Base-by-base conservation (phyloP, 2,329 filamentous ascomycete species). In the Plenodomus biglobosus region DNA sequence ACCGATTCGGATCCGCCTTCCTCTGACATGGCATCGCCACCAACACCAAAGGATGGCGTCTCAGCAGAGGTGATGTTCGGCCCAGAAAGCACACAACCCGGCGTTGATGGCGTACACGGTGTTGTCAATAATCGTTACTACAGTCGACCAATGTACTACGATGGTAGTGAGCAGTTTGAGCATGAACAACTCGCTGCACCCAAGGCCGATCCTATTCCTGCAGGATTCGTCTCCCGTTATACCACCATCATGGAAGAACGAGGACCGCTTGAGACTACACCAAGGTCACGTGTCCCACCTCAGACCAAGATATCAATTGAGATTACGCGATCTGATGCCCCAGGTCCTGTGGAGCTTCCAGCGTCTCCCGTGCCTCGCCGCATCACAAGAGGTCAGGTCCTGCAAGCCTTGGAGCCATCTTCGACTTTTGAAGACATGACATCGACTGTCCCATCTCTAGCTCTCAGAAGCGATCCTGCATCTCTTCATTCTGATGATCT, bases 1-100 rank as follows among this genome's bases (percentile, higher is more conserved):
- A 70, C 69, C 4, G 72, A 75, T 37, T 65, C 66, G 1, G 70
- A 74, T 13, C 62, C 68, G 5, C 72, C 73, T 13, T 77, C 75
- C 1, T 77, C 75, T 1, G 75, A 77, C 48, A 67, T 72, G 37
- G 67, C 72, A 30, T 73, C 70, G 1, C 75, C 75, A 16, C 69
- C 73, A 19, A 78, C 76, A 7, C 75, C 76, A 0, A 69, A 66
- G 40, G 69, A 75, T 50, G 56, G 62, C 13, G 64, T 58, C 15
- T 62, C 68, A 8, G 64, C 73, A 37, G 69, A 73, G 46, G 69
- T 70, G 5, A 45, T 61, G 18, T 38, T 59, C n/a, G 55, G 51
- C 36, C 46, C 51, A 11, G 53, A 55, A 34, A 52, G 46, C 24
- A 58, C 45, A 34, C 56, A 52, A 10, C 24, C 52, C 13, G 32